Base-by-base conservation (phyloP, 2,329 filamentous ascomycete genomes). In the Fusarium multiceps region DNA sequence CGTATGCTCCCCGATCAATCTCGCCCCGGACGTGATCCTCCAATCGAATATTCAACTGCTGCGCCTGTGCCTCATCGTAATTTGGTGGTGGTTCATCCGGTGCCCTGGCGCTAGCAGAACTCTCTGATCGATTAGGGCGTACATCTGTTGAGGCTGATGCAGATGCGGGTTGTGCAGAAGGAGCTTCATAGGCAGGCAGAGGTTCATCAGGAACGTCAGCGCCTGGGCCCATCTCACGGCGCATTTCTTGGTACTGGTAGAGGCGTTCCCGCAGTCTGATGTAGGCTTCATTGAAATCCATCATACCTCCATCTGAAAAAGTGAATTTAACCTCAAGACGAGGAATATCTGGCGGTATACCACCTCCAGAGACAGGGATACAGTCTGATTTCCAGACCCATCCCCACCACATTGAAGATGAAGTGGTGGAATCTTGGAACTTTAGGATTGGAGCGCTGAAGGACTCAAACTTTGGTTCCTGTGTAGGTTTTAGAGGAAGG, bases 291-390 rank as follows among this genome's bases (percentile, higher is more conserved):
- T 94, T 91, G 77, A 97, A 98, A 73, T 97, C 94, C 78, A 92
- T 96, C 62, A 94, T 94, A n/a, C 95, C 95, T 45, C 95, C 95
- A 68, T 98, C 94, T 77, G 94, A 94, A 84, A 98, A 98, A 23
- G 91, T 94, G 74, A 98, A 86, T 78, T 92, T 94, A 71, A 97
- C 80, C 75, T 96, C 93, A 45, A 97, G 85, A 28, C 90, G 89
- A 20, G 90, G 87, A 66, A 93, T 86, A 23, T 91, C 85, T 7
- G 90, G 82, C 1, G 94, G 93, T 53, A 98, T 92, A 51, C 93
- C 93, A 40, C 96, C 96, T 37, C 92, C 92, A 2, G 91, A 83
- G 25, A 97, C 93, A 3, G 95, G 93, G 74, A 92, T 91, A 62
- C 97, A 89, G 46, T 91, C 83, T 25, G 92, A 92, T 59, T 89